A percentile compares a stretch with the other conserved stretches of the same genome.
phyloP scores from a whole-genome alignment of 805 yeast genomes.

The Candida nonsorbophila region DNA sequence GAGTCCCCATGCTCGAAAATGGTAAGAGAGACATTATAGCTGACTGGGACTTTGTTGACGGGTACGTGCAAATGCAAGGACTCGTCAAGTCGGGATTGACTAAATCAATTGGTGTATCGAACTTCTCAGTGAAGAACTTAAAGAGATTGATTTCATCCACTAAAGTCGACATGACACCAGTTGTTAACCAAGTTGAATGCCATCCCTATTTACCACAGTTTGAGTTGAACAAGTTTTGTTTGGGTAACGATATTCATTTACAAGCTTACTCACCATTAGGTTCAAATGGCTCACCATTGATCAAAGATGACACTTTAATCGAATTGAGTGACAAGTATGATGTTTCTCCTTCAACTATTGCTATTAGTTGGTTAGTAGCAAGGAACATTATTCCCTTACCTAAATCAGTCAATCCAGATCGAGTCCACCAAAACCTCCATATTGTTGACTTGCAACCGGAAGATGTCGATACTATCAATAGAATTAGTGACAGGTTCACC shows the following conservation, averaged over 20 bases:
- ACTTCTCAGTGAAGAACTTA: conserved; percentile 47
- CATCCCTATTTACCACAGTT: conserved; percentile 39
- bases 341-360: conserved; percentile 44
- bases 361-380: conserved; percentile 55
- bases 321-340: conserved; percentile 40
- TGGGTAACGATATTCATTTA: conserved; percentile 19
- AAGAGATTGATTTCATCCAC: conserved; percentile 44
- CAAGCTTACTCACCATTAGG: conserved; percentile 83
- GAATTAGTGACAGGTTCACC: conserved; percentile 18
- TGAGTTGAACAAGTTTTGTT: conserved; percentile 57
- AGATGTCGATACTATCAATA: conserved; percentile 27
- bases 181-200: conserved; percentile 68
- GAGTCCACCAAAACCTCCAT: conserved; percentile 30
- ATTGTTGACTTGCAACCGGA: conserved; percentile 26
- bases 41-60: conserved; percentile 43
- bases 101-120: conserved; percentile 73
- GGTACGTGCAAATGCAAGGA: conserved; percentile 53
- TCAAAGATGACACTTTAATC: conserved; percentile 37
- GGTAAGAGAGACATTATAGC: conserved; percentile 30
- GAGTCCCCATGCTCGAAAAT: conserved; percentile 27
- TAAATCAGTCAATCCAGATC: conserved; percentile 24
- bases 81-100: conserved; percentile 49
- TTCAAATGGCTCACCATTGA: conserved; percentile 48
- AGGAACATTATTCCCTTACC: conserved; percentile 50
- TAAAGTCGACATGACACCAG: conserved; percentile 54